Conservation (phyloP, 2,329 filamentous ascomycete genomes). For the Hypoxylon sp. region DNA sequence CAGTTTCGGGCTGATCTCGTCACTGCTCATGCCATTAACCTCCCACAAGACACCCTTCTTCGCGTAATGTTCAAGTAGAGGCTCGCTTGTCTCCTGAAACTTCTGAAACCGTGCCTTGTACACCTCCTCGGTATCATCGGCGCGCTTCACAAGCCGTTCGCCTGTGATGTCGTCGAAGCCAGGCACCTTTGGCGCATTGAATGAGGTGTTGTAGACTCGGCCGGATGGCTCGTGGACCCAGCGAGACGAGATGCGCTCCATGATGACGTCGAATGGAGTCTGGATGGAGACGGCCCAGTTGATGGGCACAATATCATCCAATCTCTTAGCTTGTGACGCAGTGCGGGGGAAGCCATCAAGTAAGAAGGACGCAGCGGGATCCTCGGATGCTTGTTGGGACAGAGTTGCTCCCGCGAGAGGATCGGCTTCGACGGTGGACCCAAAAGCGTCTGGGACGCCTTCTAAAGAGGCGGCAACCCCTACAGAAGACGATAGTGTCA, state of each 20-base stretch:
- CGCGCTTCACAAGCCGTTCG: conserved; percentile 83
- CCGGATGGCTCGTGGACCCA: conserved; percentile 96
- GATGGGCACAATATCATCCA: conserved; percentile 89
- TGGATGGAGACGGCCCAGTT: conserved; percentile 91
- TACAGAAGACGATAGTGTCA: conserved; percentile 64
- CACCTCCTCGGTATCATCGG: conserved; percentile 88
- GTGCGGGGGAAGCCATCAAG: conserved; percentile 97
- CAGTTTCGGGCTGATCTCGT: conserved; percentile 95
- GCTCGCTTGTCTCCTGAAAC: conserved; percentile 89
- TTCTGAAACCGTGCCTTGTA: conserved; percentile 85
- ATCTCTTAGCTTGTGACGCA: conserved; percentile 79
- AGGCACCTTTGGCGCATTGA: conserved; percentile 85
- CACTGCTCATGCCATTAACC: conserved; percentile 88
- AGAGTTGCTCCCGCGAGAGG: conserved; percentile 58
- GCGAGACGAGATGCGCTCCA: conserved; percentile 89
- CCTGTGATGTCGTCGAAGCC: conserved; percentile 93
- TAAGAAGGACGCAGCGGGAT: conserved; percentile 88
- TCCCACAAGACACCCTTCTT: conserved; percentile 87
- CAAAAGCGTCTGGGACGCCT: conserved; percentile 57
- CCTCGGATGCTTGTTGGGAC: conserved; percentile 68
- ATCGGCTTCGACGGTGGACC: conserved; percentile 58
- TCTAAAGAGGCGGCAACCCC: conserved; percentile 58
- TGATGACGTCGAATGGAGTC: conserved; percentile 88
- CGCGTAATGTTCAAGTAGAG: conserved; percentile 90
- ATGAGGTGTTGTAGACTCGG: conserved; percentile 93